These are phyloP conservation scores for Paramecium tetraurelia DNA, from an alignment of 73 alveolate species.

Conservation along the genomic window DNA sequence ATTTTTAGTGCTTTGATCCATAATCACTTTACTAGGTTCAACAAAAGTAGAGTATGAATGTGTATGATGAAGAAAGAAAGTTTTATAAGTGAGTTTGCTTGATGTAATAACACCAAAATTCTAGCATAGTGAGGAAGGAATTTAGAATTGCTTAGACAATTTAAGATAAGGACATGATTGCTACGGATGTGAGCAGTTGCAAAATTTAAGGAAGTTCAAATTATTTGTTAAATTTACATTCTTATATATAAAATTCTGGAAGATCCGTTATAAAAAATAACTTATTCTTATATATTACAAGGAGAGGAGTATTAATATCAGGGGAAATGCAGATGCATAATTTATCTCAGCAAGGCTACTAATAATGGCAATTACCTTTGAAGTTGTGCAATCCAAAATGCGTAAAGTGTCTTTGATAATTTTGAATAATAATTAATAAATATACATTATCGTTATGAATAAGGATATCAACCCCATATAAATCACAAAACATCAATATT, in stretches of 20 bases:
- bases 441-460: neutral
- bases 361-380: neutral
- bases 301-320: neutral
- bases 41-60: neutral
- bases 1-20: neutral
- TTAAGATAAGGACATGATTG: neutral
- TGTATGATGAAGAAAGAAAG: neutral
- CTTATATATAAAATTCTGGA: neutral
- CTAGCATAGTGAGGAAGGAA: neutral
- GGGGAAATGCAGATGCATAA: neutral
- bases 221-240: neutral
- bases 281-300: neutral
- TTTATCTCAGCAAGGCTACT: neutral
- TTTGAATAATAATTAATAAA: conserved; percentile 16
- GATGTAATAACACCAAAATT: neutral
- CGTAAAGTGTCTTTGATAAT: neutral
- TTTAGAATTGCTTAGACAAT: neutral
- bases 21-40: neutral
- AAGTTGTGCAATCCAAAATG: neutral
- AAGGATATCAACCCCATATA: neutral
- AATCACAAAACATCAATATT: neutral
- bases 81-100: neutral
- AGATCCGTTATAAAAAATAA: neutral
- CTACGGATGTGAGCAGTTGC: neutral
- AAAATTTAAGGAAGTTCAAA: neutral